Evolutionary conservation across 371 early-diverging fungal species (phyloP).

Genomic region (Saksenaea oblongispora): DNA sequence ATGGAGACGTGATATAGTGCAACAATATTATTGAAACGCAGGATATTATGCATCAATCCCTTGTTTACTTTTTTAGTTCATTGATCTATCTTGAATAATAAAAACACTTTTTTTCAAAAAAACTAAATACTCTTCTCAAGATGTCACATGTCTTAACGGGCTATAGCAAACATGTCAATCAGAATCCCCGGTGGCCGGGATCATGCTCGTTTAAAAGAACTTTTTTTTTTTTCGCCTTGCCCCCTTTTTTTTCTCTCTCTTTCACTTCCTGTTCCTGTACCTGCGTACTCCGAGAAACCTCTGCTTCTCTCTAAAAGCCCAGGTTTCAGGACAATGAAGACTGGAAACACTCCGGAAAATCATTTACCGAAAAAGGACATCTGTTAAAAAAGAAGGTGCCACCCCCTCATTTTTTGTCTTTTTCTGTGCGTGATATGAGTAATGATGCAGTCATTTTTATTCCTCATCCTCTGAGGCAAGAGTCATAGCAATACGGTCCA

Average conservation of each 20-base stretch:
- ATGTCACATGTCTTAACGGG: background rate
- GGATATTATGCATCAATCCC: background rate
- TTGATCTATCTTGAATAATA: background rate
- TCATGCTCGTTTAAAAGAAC: background rate
- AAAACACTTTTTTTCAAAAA: background rate
- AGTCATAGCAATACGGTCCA: slow-evolving; percentile 75
- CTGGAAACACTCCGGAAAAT: too few species aligned
- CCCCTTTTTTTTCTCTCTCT: too few species aligned
- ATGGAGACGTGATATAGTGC: background rate
- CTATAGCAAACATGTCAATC: background rate
- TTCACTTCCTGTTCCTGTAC: too few species aligned
- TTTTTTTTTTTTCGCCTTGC: too few species aligned
- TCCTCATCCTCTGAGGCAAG: slow-evolving; percentile 41
- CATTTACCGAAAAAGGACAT: too few species aligned
- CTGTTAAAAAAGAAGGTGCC: too few species aligned
- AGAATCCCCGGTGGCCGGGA: slow-evolving; percentile 3
- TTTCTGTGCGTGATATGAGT: too few species aligned
- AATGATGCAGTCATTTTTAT: slow-evolving; percentile 13
- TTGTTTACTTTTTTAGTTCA: too few species aligned
- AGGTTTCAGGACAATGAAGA: too few species aligned
- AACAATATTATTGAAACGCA: background rate
- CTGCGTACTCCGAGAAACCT: too few species aligned
- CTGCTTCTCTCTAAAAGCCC: too few species aligned
- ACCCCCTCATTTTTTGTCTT: too few species aligned
- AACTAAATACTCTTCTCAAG: background rate